phyloP scores from a whole-genome alignment of 129 eudicot species.

The Centella asiatica region DNA sequence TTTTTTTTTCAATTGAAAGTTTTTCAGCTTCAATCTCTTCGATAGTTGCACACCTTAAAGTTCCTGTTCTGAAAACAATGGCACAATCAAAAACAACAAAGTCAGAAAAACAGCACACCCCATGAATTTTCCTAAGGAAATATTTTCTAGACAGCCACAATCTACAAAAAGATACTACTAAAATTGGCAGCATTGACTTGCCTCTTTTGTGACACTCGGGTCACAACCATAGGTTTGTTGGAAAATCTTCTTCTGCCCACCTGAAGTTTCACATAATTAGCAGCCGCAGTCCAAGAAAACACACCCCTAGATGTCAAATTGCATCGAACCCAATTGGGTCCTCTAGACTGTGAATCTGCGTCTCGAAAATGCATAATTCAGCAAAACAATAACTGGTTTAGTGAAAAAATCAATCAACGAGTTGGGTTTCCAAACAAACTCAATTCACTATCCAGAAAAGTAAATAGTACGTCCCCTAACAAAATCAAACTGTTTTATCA shows the following conservation, averaged over 20 bases:
- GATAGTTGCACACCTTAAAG: slow-evolving; percentile 62
- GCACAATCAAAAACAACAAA: not conserved
- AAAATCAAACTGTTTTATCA: too few species aligned
- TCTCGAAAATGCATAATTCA: too few species aligned
- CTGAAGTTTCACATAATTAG: slow-evolving; percentile 39
- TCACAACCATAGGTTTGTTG: slow-evolving; percentile 18
- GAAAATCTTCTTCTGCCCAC: slow-evolving; percentile 14
- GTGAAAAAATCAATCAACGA: too few species aligned
- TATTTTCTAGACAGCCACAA: not conserved
- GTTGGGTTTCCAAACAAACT: too few species aligned
- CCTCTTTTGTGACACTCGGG: slow-evolving; percentile 23
- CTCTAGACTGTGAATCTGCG: not conserved
- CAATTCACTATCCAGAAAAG: too few species aligned
- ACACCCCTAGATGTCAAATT: slow-evolving; percentile 19
- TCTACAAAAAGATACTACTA: not conserved
- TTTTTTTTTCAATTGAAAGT: slow-evolving; percentile 52
- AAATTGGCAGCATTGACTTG: not conserved
- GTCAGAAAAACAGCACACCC: not conserved
- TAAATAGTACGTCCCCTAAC: too few species aligned
- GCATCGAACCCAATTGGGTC: slow-evolving; percentile 11
- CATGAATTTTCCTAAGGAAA: too few species aligned
- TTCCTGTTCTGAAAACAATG: slow-evolving; percentile 38
- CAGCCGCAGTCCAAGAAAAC: slow-evolving; percentile 49
- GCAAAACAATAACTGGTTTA: too few species aligned
- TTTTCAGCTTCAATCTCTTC: slow-evolving; percentile 96